These are phyloP conservation scores for Aspergillus asperescens DNA, from an alignment of 495 filamentous ascomycete species.

Conservation along the genomic window DNA sequence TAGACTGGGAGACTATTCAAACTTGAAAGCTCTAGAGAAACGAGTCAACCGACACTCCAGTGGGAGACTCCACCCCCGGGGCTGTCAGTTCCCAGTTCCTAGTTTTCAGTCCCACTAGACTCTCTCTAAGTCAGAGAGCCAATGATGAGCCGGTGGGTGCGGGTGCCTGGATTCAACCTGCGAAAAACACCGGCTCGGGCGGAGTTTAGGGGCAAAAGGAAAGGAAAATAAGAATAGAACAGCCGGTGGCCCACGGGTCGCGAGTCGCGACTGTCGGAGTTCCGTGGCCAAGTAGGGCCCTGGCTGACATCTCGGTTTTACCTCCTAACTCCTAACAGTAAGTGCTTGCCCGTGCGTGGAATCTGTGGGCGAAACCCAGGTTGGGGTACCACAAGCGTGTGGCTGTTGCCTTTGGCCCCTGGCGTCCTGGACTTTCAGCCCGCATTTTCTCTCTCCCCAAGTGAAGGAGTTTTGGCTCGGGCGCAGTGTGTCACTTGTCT, in stretches of 20 bases:
- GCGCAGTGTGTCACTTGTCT: slow-evolving; percentile 1
- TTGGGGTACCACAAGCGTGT: neutral
- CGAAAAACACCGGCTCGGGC: slow-evolving; percentile 4
- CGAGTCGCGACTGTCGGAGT: neutral
- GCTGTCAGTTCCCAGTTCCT: slow-evolving; percentile 2
- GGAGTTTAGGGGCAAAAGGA: neutral
- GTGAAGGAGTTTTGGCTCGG: slow-evolving; percentile 2
- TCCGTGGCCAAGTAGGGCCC: neutral
- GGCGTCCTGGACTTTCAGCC: slow-evolving; percentile 1
- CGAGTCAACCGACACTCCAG: too few species aligned
- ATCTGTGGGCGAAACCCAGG: neutral
- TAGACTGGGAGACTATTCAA: too few species aligned
- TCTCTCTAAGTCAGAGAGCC: neutral
- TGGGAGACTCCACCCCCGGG: slow-evolving; percentile 1
- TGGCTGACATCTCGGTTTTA: neutral
- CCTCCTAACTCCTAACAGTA: neutral
- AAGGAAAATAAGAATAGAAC: slow-evolving; percentile 6
- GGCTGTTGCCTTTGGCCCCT: neutral
- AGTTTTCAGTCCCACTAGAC: too few species aligned
- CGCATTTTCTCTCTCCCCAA: neutral
- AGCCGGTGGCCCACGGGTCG: neutral
- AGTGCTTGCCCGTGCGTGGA: neutral
- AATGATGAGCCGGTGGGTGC: neutral
- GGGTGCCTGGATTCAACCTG: slow-evolving; percentile 6
- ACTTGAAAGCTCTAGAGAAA: neutral